Base-by-base conservation (phyloP, 2,329 filamentous ascomycete genomes). In the Conoideocrella luteorostrata region DNA sequence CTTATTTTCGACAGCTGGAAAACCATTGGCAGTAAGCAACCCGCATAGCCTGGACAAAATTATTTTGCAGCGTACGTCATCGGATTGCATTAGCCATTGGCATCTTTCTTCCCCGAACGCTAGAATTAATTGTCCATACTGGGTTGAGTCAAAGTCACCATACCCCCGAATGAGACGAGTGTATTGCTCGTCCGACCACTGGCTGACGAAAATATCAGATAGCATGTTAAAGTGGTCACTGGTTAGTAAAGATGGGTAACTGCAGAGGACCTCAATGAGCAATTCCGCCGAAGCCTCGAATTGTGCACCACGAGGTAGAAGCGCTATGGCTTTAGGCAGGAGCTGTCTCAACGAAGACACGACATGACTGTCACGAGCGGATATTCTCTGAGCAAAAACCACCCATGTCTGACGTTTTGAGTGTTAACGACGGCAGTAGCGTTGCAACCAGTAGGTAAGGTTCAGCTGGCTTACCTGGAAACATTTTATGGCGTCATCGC, bases 1-100 rank as follows among this genome's bases (percentile, higher is more conserved):
- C 50, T 79, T 81, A 54, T 93, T 85, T 44, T 91, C 86, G 4
- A 76, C 76, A 2, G 82, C 80, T 1, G 84, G 78, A 52, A 79
- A 75, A 2, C 86, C 86, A 11, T 79, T 70, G 11, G 80, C 76
- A 17, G 74, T 74, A 20, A 90, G 68, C 5, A 93, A 71, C 4
- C 80, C 78, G 47, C 76, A 78, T n/a, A 87, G 68, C 26, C 71
- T 75, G 3, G 67, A 65, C 12, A 87, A 62, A 39, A 85, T 69
- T 23, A 67, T 66, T 43, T 73, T 69, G 10, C 70, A 73, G 35
- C 71, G 70, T n/a, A 66, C 58, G 22, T 77, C 69, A 2, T 67
- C 65, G 36, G 68, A 63, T 47, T 75, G 67, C 56, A 82, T 77
- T 12, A 88, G 64, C 37, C 75, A 69, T 45, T 77, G 72, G 35